Evolutionary conservation across 805 yeast genomes (phyloP), one percentile per base, ranked within the genome.

Genomic region (Clavispora santaluciae): DNA sequence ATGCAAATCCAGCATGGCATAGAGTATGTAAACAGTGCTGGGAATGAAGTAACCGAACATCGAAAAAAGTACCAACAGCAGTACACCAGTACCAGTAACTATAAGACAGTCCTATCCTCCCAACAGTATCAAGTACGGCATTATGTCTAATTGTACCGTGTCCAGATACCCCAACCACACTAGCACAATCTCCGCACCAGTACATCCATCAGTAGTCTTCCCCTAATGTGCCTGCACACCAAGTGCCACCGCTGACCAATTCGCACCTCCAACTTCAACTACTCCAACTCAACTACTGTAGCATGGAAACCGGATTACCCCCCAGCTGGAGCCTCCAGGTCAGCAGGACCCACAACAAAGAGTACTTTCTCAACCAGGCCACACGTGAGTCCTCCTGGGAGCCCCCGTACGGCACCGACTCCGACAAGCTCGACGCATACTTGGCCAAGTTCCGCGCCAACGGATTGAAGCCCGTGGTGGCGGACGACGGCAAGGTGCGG

Each of bases 321-420:
- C 67, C 72, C 26, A 80, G 84, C 35, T 93, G 99, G 98, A 78
- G 83, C 29, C 76, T 93, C 35, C 75, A 80, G 45, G 75, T 79
- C 40, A 87, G 96, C 31, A 78, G 80, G 45, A 82, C 93, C 12
- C 88, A 86, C 57, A 78, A 86, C 54, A 77, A 87, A 52, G 96
- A 91, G 44, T 93, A 93, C 66, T 93, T 71, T 63, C 81, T 75
- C 64, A 79, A 90, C 57, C 77, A 80, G 22, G 70, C 72, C 31
- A 79, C 89, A 2, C 74, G 78, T 35, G 81, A 81, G 57, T 85
- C 96, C 0, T 72, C 80, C 28, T 93, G 99, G 99, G 90, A 83
- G 41, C 86, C 95, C 9, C 99, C 99, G 3, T 76, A 69, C 37
- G 96, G 91, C 3, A 79, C 95, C 2, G 85, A 93, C 51, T 57